phyloP scores from a whole-genome alignment of 73 alveolate species.

The Urostyla sp. region DNA sequence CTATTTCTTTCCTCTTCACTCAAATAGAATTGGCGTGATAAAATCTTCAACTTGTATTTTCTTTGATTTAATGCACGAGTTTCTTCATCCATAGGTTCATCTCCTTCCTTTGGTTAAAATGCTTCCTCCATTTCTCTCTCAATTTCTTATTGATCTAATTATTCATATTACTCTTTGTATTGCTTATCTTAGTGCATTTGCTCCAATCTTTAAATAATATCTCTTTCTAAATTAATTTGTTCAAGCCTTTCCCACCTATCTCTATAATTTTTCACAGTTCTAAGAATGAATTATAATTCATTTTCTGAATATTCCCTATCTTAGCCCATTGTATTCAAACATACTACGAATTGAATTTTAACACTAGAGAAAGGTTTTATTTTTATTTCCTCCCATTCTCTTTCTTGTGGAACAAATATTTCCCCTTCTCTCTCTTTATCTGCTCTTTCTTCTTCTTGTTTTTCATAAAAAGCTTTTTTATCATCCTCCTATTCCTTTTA shows the following conservation, averaged over 20 bases:
- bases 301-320: slow-evolving; percentile 86
- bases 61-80: slow-evolving; percentile 5
- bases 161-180: slow-evolving; percentile 32
- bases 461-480: slow-evolving; percentile 56
- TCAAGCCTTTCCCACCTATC: slow-evolving; percentile 88
- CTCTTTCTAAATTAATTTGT: slow-evolving; percentile 74
- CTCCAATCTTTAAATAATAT: slow-evolving; percentile 76
- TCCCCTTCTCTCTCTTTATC: slow-evolving; percentile 81
- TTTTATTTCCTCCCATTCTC: slow-evolving; percentile 81
- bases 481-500: slow-evolving; percentile 83
- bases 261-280: slow-evolving; percentile 83
- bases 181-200: slow-evolving; percentile 63
- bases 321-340: slow-evolving; percentile 95
- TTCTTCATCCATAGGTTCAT: slow-evolving; percentile 57
- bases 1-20: background rate
- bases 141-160: slow-evolving; percentile 2
- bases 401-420: slow-evolving; percentile 69
- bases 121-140: slow-evolving; percentile 28
- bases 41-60: slow-evolving; percentile 28
- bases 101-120: slow-evolving; percentile 42
- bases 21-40: slow-evolving; percentile 35
- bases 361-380: slow-evolving; percentile 77
- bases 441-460: slow-evolving; percentile 75
- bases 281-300: slow-evolving; percentile 72
- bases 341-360: slow-evolving; percentile 84